Percentiles rank a stretch among this genome's conserved stretches.
Evolutionary conservation across 2,329 filamentous ascomycete genomes (phyloP).

Genomic region (Dactylellina cionopaga): DNA sequence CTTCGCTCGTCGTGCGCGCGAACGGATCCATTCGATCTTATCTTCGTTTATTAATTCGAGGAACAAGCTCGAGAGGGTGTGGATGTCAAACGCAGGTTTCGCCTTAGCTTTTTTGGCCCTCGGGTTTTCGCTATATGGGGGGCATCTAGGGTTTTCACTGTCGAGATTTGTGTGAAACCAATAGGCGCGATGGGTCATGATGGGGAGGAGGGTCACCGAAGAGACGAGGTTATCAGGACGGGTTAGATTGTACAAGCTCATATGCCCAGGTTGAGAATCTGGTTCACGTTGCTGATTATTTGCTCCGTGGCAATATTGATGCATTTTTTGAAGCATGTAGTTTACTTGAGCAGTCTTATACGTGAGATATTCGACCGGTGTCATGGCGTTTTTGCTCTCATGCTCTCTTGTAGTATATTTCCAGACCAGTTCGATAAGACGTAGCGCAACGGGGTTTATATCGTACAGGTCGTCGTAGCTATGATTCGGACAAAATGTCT

Average conservation of each 20-base stretch:
- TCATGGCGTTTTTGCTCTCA: not conserved
- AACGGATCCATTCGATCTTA: not conserved
- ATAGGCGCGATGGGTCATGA: no score
- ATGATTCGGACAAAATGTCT: not conserved
- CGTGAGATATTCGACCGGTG: not conserved
- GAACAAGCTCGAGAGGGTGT: no score
- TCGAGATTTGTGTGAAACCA: no score
- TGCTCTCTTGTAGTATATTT: not conserved
- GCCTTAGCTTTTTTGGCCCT: no score
- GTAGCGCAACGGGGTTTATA: conserved; percentile 7
- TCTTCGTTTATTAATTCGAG: not conserved
- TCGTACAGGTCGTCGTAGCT: conserved; percentile 2
- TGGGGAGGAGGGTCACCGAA: no score
- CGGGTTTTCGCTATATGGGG: no score
- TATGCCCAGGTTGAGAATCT: no score
- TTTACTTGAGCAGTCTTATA: not conserved
- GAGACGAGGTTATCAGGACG: no score
- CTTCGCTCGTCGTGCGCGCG: not conserved
- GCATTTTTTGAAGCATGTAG: not conserved
- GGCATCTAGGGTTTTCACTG: no score
- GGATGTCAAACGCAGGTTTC: no score
- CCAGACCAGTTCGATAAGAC: conserved; percentile 1
- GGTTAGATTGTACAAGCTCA: not conserved
- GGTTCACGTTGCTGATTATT: not conserved
- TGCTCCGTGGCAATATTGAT: not conserved